phyloP scores from a whole-genome alignment of 495 filamentous ascomycete species.

The Aspergillus coremiiformis region DNA sequence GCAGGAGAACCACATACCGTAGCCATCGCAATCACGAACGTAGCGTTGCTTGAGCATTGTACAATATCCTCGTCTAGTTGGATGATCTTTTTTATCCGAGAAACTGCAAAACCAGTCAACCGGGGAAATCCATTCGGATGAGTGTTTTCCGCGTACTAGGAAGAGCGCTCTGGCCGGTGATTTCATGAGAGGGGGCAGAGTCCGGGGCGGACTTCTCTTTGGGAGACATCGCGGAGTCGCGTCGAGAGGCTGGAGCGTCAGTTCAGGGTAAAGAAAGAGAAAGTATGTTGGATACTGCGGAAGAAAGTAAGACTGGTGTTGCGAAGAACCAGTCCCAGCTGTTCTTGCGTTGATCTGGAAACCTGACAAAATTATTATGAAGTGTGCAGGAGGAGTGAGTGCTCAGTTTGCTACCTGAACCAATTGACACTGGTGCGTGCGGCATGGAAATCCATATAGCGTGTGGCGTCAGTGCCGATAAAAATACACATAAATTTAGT shows the following conservation, averaged over 20 bases:
- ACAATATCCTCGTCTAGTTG: conserved; percentile 75
- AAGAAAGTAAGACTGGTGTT: neutral
- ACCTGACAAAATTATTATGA: neutral
- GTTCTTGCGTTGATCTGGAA: neutral
- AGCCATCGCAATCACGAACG: conserved; percentile 89
- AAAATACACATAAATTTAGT: neutral
- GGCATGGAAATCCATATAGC: conserved; percentile 10
- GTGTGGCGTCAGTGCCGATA: conserved; percentile 8
- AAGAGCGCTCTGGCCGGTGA: conserved; percentile 74
- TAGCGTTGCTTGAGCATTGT: conserved; percentile 82
- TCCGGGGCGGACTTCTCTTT: conserved; percentile 67
- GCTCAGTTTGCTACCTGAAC: too few species aligned
- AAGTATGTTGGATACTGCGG: neutral
- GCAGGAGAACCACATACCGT: conserved; percentile 47
- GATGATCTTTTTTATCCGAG: conserved; percentile 91
- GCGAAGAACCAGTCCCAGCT: neutral
- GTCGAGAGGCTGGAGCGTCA: neutral
- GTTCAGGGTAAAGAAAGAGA: neutral
- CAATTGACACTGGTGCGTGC: conserved; percentile 2
- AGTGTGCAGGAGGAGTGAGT: neutral
- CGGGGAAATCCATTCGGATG: neutral
- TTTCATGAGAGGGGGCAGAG: conserved; percentile 56
- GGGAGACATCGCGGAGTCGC: conserved; percentile 61
- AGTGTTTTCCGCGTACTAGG: conserved; percentile 56
- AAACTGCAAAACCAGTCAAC: conserved; percentile 49